Conservation (phyloP, 495 filamentous ascomycete species). For the Xylaria nigripes region DNA sequence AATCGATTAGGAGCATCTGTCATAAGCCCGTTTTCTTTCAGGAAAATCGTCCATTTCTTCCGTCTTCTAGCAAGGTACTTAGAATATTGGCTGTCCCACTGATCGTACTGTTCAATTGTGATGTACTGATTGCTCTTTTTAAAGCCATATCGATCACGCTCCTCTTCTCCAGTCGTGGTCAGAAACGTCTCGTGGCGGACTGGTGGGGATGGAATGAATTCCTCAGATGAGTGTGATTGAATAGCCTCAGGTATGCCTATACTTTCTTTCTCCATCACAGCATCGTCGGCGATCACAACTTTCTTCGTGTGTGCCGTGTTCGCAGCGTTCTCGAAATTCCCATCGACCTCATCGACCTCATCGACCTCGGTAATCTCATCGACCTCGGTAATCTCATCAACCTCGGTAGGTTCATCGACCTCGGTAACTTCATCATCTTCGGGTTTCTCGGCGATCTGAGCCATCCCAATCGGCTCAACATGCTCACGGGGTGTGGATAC, state of each 20-base stretch:
- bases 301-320: too few species aligned
- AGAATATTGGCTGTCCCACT: slow-evolving; percentile 66
- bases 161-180: slow-evolving; percentile 18
- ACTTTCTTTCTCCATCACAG: slow-evolving; percentile 5
- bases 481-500: slow-evolving; percentile 22
- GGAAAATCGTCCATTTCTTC: slow-evolving; percentile 71
- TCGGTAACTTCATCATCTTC: not conserved
- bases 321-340: not conserved
- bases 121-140: slow-evolving; percentile 79
- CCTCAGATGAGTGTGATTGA: slow-evolving; percentile 8
- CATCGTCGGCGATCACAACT: not conserved
- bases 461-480: not conserved
- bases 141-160: slow-evolving; percentile 85
- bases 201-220: slow-evolving; percentile 12
- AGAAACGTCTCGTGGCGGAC: slow-evolving; percentile 17
- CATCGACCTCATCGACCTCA: not conserved
- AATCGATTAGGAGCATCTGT: slow-evolving; percentile 66
- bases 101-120: slow-evolving; percentile 66
- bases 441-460: not conserved
- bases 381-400: not conserved
- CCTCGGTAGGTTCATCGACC: not conserved
- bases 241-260: slow-evolving; percentile 25
- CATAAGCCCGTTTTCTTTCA: slow-evolving; percentile 67
- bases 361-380: not conserved
- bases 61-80: slow-evolving; percentile 59